Percentiles rank a stretch among this genome's conserved stretches.
Evolutionary conservation across 306 rosid species (phyloP).

Genomic region (Cyamopsis tetragonoloba): DNA sequence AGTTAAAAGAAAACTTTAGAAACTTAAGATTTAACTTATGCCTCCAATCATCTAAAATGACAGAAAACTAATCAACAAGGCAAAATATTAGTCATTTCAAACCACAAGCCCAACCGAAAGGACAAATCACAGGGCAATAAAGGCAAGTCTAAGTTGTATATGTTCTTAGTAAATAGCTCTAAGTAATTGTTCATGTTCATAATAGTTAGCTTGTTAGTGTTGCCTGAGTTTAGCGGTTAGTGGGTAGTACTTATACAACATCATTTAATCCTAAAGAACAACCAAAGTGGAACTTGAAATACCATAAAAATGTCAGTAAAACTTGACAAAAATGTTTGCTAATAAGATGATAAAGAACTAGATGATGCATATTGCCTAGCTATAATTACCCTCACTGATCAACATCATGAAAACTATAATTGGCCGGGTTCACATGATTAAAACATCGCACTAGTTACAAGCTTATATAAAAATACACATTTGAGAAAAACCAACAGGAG

Average conservation of each 20-base stretch:
- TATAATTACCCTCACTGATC: background rate
- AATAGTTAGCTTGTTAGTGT: background rate
- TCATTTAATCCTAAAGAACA: background rate
- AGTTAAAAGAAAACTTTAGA: background rate
- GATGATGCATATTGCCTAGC: background rate
- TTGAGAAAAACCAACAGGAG: slow-evolving; percentile 16
- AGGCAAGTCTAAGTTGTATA: background rate
- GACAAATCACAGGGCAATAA: slow-evolving; percentile 2
- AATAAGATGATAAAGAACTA: background rate
- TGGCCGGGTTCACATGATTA: background rate
- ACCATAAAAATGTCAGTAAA: background rate
- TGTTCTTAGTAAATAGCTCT: background rate
- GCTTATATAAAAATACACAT: background rate
- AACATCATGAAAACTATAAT: background rate
- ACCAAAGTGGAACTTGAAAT: background rate
- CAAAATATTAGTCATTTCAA: background rate
- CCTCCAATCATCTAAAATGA: slow-evolving; percentile 1
- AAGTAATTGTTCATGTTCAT: background rate
- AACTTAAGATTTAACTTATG: background rate
- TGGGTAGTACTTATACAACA: background rate
- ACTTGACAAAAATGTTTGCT: background rate
- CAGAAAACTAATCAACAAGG: background rate
- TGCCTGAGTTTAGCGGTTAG: background rate
- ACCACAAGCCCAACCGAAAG: background rate
- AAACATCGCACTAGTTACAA: background rate